Percentiles rank a stretch among this genome's conserved stretches.
Evolutionary conservation across 176 grass and related monocot genomes (phyloP).

Genomic region (Themeda triandra): DNA sequence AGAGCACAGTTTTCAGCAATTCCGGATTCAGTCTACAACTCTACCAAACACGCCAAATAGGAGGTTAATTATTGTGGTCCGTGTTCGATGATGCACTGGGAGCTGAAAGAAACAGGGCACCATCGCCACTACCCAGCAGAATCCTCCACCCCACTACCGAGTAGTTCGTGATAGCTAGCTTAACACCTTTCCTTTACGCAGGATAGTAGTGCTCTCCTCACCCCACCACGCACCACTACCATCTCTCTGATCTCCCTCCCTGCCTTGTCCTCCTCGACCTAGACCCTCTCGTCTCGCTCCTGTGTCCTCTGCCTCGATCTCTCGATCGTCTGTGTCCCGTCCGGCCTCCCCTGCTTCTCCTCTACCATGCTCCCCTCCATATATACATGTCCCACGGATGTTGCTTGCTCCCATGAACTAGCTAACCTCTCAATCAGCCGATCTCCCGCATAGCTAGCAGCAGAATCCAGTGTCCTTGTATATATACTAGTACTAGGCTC

Average conservation of each 20-base stretch:
- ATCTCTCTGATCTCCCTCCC: neutral
- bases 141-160: conserved; percentile 28
- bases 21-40: neutral
- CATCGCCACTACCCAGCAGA: conserved; percentile 11
- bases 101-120: conserved; percentile 37
- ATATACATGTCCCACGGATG: neutral
- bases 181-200: neutral
- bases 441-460: neutral
- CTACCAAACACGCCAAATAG: neutral
- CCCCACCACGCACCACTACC: conserved; percentile 47
- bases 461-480: neutral
- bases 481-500: neutral
- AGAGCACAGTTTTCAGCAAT: neutral
- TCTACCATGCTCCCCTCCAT: neutral
- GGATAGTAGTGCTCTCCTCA: conserved; percentile 27
- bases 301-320: neutral
- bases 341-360: neutral
- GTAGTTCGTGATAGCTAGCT: neutral
- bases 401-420: neutral
- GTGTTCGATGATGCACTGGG: neutral
- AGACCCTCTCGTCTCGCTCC: no score
- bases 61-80: conserved; percentile 5
- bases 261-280: neutral
- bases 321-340: neutral
- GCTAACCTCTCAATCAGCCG: neutral